Conservation (phyloP, 1,284 basidiomycete genomes). For the Irpex rosettiformis region DNA sequence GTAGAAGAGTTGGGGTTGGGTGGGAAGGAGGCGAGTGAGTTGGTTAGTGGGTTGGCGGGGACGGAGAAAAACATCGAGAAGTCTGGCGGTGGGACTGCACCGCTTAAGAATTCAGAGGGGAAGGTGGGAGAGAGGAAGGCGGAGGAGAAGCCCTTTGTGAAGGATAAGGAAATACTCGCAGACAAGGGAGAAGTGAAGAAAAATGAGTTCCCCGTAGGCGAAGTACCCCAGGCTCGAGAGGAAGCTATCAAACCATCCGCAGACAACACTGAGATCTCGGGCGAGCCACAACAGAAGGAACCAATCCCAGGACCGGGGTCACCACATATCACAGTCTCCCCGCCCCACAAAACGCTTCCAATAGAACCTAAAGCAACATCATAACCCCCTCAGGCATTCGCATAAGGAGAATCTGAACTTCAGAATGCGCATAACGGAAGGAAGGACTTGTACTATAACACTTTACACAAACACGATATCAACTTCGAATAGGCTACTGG, state of each 20-base stretch:
- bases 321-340: neutral
- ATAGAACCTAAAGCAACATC: neutral
- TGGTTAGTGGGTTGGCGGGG: slow-evolving; percentile 52
- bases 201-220: neutral
- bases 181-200: neutral
- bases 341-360: neutral
- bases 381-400: neutral
- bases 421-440: neutral
- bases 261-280: neutral
- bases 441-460: neutral
- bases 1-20: slow-evolving; percentile 71
- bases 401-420: no score
- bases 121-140: slow-evolving; percentile 4
- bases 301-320: neutral
- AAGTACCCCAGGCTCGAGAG: neutral
- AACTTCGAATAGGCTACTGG: no score
- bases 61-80: neutral
- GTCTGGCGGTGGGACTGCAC: neutral
- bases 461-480: no score
- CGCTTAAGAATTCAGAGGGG: neutral
- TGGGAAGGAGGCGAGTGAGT: slow-evolving; percentile 66
- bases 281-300: neutral
- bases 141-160: slow-evolving; percentile 5
- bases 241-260: no score
- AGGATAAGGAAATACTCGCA: neutral